Percentiles rank a stretch among this genome's conserved stretches.
phyloP scores from a whole-genome alignment of 2,329 filamentous ascomycete genomes.

The Nemania sp. region DNA sequence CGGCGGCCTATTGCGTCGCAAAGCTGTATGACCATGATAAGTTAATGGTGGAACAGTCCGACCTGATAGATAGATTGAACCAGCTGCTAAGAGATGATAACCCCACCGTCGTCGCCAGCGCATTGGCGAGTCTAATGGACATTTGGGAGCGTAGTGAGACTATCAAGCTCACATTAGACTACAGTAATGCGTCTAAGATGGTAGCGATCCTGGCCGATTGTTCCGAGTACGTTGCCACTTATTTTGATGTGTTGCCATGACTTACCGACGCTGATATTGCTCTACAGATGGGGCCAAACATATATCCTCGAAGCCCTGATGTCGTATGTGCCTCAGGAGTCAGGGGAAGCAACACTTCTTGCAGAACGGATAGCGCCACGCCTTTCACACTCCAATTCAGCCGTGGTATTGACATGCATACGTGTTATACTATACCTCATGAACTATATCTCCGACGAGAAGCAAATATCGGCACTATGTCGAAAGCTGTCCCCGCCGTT shows the following conservation, averaged over 20 bases:
- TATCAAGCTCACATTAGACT: constrained; percentile 98
- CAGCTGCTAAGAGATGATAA: constrained; percentile 91
- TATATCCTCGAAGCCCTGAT: constrained; percentile 98
- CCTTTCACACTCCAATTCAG: constrained; percentile 93
- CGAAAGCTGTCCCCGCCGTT: constrained; percentile 93
- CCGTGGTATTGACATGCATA: constrained; percentile 94
- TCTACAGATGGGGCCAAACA: constrained; percentile 87
- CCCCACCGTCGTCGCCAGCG: constrained; percentile 94
- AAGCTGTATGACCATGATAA: constrained; percentile 98
- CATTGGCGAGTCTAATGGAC: constrained; percentile 87
- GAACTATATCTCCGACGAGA: constrained; percentile 96
- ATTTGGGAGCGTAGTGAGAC: constrained; percentile 98
- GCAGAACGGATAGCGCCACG: constrained; percentile 95
- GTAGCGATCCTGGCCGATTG: constrained; percentile 95
- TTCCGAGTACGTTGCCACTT: constrained; percentile 74
- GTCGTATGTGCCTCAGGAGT: constrained; percentile 95
- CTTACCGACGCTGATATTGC: constrained; percentile 9
- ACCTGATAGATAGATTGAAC: constrained; percentile 91
- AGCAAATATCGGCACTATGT: constrained; percentile 83
- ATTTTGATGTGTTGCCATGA: background rate
- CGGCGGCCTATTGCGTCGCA: constrained; percentile 91
- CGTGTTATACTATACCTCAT: constrained; percentile 95
- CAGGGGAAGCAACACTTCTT: constrained; percentile 81
- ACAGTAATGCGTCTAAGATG: constrained; percentile 96
- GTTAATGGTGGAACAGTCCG: constrained; percentile 84